Evolutionary conservation across 2,329 filamentous ascomycete species (phyloP).

Genomic region (Coniochaeta hoffmannii): DNA sequence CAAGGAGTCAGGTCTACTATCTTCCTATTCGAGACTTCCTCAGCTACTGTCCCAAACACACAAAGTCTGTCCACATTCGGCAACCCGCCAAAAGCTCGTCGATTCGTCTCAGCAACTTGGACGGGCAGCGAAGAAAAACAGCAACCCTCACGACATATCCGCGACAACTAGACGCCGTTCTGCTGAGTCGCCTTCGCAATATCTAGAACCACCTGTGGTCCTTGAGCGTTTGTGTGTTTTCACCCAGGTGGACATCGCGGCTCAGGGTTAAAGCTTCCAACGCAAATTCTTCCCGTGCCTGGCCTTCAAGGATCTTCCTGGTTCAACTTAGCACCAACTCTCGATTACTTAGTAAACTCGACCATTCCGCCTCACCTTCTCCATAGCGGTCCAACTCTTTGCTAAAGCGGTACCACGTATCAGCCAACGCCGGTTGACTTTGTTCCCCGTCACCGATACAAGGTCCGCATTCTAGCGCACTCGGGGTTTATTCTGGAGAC

Average conservation of each 20-base stretch:
- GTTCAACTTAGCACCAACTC: conserved; percentile 8
- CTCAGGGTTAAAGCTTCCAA: not conserved
- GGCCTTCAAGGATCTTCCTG: conserved; percentile 18
- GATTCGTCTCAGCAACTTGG: not conserved
- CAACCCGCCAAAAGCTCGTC: not conserved
- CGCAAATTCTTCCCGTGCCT: conserved; percentile 7
- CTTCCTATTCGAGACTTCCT: not conserved
- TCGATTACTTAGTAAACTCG: not conserved
- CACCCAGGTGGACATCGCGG: not conserved
- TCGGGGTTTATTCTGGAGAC: conserved; percentile 1
- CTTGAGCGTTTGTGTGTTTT: not conserved
- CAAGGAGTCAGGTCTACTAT: not conserved
- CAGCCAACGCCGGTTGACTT: not conserved
- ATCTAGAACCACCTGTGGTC: not conserved
- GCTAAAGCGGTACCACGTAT: not conserved
- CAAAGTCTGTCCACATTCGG: no score
- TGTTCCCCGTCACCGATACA: not conserved
- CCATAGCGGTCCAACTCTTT: not conserved
- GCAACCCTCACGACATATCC: not conserved
- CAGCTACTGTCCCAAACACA: no score
- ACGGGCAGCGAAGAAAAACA: no score
- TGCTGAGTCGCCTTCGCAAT: not conserved
- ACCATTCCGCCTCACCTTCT: not conserved
- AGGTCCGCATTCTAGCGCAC: not conserved
- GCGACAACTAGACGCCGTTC: not conserved